Evolutionary conservation across 306 rosid species (phyloP).

Genomic region (Calophaca sinica): DNA sequence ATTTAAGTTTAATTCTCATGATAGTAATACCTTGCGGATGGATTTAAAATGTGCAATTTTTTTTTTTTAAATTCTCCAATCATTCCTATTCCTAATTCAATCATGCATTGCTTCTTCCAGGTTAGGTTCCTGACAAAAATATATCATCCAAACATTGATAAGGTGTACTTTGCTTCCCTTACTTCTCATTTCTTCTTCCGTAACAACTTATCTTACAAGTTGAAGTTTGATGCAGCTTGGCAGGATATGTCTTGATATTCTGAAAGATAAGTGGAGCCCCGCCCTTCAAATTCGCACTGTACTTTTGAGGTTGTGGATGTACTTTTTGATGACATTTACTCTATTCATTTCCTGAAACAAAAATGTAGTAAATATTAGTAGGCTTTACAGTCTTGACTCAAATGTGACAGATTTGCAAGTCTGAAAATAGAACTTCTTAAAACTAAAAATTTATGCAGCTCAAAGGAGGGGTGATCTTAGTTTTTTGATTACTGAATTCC

Average conservation of each 20-base stretch:
- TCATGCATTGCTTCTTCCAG: conserved; percentile 53
- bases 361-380: conserved; percentile 22
- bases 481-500: conserved; percentile 17
- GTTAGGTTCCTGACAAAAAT: conserved; percentile 96
- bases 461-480: too few species aligned
- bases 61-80: neutral
- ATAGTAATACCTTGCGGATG: neutral
- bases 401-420: neutral
- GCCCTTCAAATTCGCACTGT: conserved; percentile 94
- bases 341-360: conserved; percentile 30
- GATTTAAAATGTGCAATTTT: neutral
- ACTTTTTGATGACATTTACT: neutral
- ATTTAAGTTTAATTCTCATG: conserved; percentile 23
- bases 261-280: conserved; percentile 95
- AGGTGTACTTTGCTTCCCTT: conserved; percentile 58
- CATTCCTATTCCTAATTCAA: conserved; percentile 34
- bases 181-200: conserved; percentile 6
- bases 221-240: conserved; percentile 67
- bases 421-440: too few species aligned
- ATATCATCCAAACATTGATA: conserved; percentile 97
- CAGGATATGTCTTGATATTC: conserved; percentile 91
- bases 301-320: conserved; percentile 68
- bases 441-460: too few species aligned
- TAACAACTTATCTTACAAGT: conserved; percentile 28
- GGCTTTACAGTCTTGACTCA: neutral